phyloP scores from a whole-genome alignment of 2,329 filamentous ascomycete genomes.

The Cercospora canescens region DNA sequence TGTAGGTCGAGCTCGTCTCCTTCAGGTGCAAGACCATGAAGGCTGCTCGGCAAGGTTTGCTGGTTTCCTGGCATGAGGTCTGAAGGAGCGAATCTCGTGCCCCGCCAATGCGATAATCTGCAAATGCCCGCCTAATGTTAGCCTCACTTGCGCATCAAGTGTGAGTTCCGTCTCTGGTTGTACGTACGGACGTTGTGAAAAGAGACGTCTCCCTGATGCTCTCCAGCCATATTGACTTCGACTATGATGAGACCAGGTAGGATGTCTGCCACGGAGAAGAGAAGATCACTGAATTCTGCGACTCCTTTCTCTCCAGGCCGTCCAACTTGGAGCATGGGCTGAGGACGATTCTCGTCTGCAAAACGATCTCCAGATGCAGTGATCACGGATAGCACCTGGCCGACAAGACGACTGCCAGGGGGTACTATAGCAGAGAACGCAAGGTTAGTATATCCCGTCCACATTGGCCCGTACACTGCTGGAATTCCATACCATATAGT shows the following conservation, averaged over 20 bases:
- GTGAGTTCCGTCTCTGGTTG: neutral
- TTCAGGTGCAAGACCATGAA: slow-evolving; percentile 50
- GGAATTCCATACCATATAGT: slow-evolving; percentile 34
- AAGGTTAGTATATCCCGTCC: neutral
- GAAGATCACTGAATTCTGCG: slow-evolving; percentile 54
- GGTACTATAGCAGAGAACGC: slow-evolving; percentile 36
- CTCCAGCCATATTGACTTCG: slow-evolving; percentile 54
- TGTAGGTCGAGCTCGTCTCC: slow-evolving; percentile 47
- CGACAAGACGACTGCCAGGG: slow-evolving; percentile 53
- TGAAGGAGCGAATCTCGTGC: slow-evolving; percentile 35
- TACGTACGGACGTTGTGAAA: slow-evolving; percentile 31
- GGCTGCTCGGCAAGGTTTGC: slow-evolving; percentile 32
- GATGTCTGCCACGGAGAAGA: slow-evolving; percentile 52
- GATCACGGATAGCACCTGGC: slow-evolving; percentile 57
- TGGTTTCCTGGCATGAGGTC: slow-evolving; percentile 44
- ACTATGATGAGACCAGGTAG: slow-evolving; percentile 47
- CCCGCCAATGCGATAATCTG: slow-evolving; percentile 39
- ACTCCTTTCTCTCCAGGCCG: slow-evolving; percentile 50
- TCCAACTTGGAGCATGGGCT: slow-evolving; percentile 55
- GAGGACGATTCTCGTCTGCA: slow-evolving; percentile 45
- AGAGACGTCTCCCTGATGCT: slow-evolving; percentile 51
- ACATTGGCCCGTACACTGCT: neutral
- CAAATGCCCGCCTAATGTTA: neutral
- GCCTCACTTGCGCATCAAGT: neutral
- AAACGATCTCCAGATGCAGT: slow-evolving; percentile 50